Evolutionary conservation across 106 monocot genomes (phyloP).

Genomic region (Phalaenopsis aphrodite): DNA sequence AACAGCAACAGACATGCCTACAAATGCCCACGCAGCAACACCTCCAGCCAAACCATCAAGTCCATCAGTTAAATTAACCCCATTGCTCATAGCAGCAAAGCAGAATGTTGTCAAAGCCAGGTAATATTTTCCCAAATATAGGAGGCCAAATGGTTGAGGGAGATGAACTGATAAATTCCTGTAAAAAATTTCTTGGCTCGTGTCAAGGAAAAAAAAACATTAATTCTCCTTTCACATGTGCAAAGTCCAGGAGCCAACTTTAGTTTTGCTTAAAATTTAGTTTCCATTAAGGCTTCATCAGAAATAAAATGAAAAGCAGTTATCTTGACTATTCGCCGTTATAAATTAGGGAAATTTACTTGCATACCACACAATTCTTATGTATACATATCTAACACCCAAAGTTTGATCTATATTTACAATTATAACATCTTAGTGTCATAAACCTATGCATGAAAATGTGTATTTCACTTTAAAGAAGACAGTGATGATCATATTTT

Average conservation of each 20-base stretch:
- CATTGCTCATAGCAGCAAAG: conserved; percentile 67
- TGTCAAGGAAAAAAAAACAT: neutral
- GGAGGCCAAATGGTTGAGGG: conserved; percentile 58
- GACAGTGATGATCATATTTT: too few species aligned
- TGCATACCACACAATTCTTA: too few species aligned
- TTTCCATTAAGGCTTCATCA: neutral
- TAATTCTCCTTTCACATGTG: neutral
- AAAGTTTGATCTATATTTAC: too few species aligned
- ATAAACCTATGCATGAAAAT: too few species aligned
- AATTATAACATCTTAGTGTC: too few species aligned
- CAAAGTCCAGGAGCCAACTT: neutral
- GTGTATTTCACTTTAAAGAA: too few species aligned
- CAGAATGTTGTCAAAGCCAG: conserved; percentile 48
- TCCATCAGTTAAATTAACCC: conserved; percentile 62
- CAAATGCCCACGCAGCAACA: conserved; percentile 48
- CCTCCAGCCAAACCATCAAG: conserved; percentile 85
- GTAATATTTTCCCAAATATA: conserved; percentile 65
- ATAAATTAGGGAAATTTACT: too few species aligned
- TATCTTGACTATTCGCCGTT: neutral
- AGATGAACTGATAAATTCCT: conserved; percentile 79
- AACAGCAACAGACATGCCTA: conserved; percentile 66
- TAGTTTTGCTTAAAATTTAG: neutral
- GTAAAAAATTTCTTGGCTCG: neutral
- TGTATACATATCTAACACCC: too few species aligned
- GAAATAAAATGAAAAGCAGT: neutral